These are phyloP conservation scores for Deuterostichococcus epilithicus DNA, from an alignment of 139 green algal species.

Conservation along the genomic window DNA sequence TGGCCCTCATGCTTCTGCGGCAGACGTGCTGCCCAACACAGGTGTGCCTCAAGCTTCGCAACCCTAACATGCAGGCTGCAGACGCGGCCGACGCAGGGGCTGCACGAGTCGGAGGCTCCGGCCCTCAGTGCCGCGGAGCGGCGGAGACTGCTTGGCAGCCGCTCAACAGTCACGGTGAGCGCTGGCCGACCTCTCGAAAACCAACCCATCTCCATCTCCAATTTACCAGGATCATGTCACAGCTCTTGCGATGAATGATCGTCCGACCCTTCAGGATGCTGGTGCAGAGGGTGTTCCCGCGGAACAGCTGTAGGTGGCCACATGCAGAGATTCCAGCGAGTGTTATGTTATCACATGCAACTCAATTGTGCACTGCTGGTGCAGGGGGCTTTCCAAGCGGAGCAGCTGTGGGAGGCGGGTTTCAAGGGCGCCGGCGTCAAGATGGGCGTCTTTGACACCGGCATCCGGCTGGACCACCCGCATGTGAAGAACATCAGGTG, in stretches of 20 bases:
- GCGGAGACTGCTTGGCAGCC: neutral
- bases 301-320: too few species aligned
- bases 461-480: constrained; percentile 82
- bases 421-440: constrained; percentile 74
- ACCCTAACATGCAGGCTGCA: constrained; percentile 23
- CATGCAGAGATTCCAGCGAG: too few species aligned
- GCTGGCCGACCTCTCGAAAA: too few species aligned
- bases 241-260: too few species aligned
- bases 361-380: neutral
- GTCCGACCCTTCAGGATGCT: too few species aligned
- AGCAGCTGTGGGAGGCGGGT: constrained; percentile 76
- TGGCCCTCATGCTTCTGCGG: too few species aligned
- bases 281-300: too few species aligned
- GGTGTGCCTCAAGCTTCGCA: neutral
- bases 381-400: constrained; percentile 42
- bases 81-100: constrained; percentile 37
- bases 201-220: too few species aligned
- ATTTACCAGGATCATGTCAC: too few species aligned
- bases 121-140: neutral
- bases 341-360: neutral
- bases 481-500: constrained; percentile 92
- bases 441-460: constrained; percentile 97
- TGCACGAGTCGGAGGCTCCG: constrained; percentile 18
- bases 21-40: too few species aligned
- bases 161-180: neutral